Evolutionary conservation across 2,329 filamentous ascomycete genomes (phyloP).

Genomic region (Fonsecaea nubica): DNA sequence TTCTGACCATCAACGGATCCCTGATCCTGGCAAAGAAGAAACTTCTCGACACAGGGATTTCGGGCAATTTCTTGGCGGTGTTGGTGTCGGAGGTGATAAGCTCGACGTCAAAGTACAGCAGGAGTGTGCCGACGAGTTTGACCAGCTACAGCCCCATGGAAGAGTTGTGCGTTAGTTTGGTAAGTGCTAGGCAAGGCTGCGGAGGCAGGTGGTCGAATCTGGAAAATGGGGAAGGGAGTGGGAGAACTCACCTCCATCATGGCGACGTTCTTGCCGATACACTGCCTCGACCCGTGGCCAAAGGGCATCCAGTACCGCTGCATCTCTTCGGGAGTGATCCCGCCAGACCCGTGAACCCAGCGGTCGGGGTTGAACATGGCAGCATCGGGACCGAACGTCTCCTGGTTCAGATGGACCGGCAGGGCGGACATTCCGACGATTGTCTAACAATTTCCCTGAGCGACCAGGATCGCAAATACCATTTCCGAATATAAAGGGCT

Average conservation of each 20-base stretch:
- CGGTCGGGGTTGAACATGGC: conserved; percentile 15
- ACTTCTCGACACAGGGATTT: neutral
- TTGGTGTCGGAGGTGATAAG: neutral
- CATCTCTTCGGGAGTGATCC: conserved; percentile 15
- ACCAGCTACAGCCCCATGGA: neutral
- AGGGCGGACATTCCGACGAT: conserved; percentile 1
- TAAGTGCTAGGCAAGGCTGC: too few species aligned
- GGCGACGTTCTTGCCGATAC: conserved; percentile 17
- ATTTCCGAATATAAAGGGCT: neutral
- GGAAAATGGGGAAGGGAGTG: neutral
- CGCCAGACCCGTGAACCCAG: conserved; percentile 7
- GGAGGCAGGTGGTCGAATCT: neutral
- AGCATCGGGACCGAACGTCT: conserved; percentile 12
- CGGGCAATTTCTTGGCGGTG: neutral
- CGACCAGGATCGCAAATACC: neutral
- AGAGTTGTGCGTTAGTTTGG: neutral
- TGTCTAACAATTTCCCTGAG: neutral
- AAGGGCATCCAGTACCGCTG: conserved; percentile 21
- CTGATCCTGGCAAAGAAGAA: neutral
- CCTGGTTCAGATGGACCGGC: conserved; percentile 7
- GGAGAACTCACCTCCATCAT: conserved; percentile 16
- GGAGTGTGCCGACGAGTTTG: neutral
- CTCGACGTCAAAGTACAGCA: neutral
- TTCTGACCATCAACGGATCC: neutral
- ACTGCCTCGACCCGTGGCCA: conserved; percentile 15